Conservation (phyloP, 192 early-diverging fungal genomes). For the Radiomyces spectabilis region DNA sequence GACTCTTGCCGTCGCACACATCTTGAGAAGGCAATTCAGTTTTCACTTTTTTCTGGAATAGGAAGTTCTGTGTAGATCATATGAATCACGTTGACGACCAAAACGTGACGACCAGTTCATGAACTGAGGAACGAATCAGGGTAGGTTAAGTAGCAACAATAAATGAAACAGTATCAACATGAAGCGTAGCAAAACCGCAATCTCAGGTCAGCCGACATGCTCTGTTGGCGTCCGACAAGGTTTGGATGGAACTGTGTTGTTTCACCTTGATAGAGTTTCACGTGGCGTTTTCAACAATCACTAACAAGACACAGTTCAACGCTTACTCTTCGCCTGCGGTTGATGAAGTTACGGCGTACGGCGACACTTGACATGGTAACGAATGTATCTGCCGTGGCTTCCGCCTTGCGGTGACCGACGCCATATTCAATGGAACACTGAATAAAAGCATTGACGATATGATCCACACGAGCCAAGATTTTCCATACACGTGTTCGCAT, state of each 20-base stretch:
- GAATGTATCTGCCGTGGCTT: conserved; percentile 82
- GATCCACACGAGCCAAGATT: conserved; percentile 64
- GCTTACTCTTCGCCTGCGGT: conserved; percentile 67
- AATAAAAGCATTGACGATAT: conserved; percentile 71
- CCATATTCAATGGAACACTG: conserved; percentile 75
- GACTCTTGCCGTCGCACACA: conserved; percentile 74
- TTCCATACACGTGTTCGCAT: conserved; percentile 84
- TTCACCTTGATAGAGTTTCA: conserved; percentile 57
- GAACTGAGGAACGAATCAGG: conserved; percentile 76
- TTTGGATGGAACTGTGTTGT: conserved; percentile 66
- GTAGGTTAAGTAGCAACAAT: conserved; percentile 80
- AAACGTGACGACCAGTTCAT: too few relatives aligned
- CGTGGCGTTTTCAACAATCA: too few relatives aligned
- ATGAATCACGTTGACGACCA: conserved; percentile 89
- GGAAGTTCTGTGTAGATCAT: conserved; percentile 59
- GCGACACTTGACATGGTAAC: conserved; percentile 74
- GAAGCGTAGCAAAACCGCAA: conserved; percentile 85
- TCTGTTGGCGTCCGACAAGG: conserved; percentile 64
- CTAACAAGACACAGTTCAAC: too few relatives aligned
- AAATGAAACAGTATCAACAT: conserved; percentile 81
- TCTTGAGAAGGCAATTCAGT: conserved; percentile 59
- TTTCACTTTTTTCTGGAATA: conserved; percentile 46
- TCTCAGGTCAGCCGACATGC: conserved; percentile 85
- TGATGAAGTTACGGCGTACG: conserved; percentile 75
- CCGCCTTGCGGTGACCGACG: conserved; percentile 66